Conservation (phyloP, 768 basidiomycete genomes). For the Trametes gibbosa region DNA sequence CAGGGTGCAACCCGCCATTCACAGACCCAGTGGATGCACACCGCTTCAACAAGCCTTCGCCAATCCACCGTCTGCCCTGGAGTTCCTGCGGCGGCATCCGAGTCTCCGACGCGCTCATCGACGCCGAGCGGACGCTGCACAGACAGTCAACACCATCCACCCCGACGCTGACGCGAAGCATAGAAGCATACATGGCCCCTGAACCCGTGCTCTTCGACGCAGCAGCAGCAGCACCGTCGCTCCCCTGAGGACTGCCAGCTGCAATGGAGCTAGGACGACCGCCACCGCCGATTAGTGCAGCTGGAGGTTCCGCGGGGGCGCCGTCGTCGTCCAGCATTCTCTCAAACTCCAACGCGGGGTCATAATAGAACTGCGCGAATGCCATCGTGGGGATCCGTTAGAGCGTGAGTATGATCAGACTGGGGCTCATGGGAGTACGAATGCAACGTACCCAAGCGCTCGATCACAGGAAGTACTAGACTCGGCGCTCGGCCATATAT, state of each 20-base stretch:
- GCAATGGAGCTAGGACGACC: background rate
- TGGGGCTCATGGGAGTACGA: background rate
- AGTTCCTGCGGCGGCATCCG: background rate
- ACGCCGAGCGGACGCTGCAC: background rate
- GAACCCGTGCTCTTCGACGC: background rate
- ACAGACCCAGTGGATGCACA: conserved; percentile 2
- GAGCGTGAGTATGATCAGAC: background rate
- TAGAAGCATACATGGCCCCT: background rate
- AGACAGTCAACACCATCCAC: too few relatives aligned
- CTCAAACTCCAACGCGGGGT: conserved; percentile 21
- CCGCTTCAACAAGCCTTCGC: background rate
- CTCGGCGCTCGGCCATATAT: too few relatives aligned
- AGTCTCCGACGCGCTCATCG: background rate
- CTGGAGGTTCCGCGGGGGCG: background rate
- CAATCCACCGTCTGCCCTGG: background rate
- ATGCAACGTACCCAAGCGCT: background rate
- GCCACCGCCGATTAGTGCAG: background rate
- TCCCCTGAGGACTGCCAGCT: too few relatives aligned
- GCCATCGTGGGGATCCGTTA: conserved; percentile 4
- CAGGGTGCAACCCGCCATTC: conserved; percentile 1
- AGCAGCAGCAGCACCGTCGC: too few relatives aligned
- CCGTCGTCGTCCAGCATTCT: conserved; percentile 15
- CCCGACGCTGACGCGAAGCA: background rate
- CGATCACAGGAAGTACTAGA: too few relatives aligned
- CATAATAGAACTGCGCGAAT: conserved; percentile 17